Evolutionary conservation across 441 rosid genomes (phyloP), one percentile per base, ranked within the genome.

Genomic region (Francoa sonchifolia): DNA sequence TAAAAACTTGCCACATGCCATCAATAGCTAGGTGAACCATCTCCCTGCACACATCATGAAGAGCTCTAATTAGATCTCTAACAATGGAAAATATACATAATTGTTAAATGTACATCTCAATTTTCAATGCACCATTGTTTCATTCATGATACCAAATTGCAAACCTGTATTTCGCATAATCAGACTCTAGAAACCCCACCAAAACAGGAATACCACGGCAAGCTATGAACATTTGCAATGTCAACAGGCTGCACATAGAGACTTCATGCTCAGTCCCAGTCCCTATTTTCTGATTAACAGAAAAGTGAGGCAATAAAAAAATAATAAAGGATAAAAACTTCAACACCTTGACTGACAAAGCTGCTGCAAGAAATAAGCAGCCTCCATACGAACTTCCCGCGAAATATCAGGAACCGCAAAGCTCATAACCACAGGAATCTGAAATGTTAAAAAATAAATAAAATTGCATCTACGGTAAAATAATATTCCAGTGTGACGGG

Each of bases 1-100:
- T 87, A 68, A 87, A 87, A 50, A 83, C 89, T 71, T 83, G 97
- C 99, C 99, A 92, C 87, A 83, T 83, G 68, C 95, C 95, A 55
- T 92, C 99, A 50, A 92, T 83, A 58, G 97, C 99, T 44, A 92
- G 78, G 58, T 92, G 99, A 68, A 87, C 95, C 95, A 87, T 92
- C 73, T 92, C 99, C 95, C 97, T 87, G 83, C 54, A 63, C 42
- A 61, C 33, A 44, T n/a, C n/a, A n/a, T n/a, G n/a, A n/a, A n/a
- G n/a, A n/a, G n/a, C n/a, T n/a, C n/a, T n/a, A n/a, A n/a, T n/a
- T n/a, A n/a, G n/a, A n/a, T n/a, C n/a, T n/a, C n/a, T n/a, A n/a
- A n/a, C n/a, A n/a, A n/a, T n/a, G n/a, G n/a, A n/a, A n/a, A n/a
- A n/a, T n/a, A n/a, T n/a, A n/a, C n/a, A n/a, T n/a, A n/a, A n/a